Evolutionary conservation across 169 alveolate species (phyloP).

Genomic region (Perkinsus olseni): DNA sequence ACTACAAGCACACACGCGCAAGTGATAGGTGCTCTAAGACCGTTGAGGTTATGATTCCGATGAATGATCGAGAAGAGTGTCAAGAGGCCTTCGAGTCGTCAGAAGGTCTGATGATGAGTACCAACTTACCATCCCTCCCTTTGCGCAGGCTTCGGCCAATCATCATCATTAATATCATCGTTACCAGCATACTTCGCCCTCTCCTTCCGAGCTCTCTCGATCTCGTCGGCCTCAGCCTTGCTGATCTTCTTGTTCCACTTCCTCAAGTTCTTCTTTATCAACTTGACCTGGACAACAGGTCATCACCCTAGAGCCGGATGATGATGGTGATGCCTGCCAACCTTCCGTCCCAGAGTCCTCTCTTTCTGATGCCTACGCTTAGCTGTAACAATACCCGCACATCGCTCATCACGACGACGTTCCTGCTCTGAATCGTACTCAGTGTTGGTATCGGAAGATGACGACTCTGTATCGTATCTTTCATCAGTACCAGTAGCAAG

Average conservation of each 20-base stretch:
- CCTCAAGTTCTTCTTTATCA: not conserved
- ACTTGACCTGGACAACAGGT: not conserved
- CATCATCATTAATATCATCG: not conserved
- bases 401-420: not conserved
- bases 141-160: too few relatives aligned
- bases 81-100: too few relatives aligned
- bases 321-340: not conserved
- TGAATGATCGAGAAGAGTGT: too few relatives aligned
- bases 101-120: too few relatives aligned
- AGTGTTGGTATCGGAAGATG: not conserved
- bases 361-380: not conserved
- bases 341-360: not conserved
- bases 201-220: not conserved
- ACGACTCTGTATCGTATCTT: not conserved
- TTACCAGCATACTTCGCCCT: not conserved
- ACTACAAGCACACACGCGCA: too few relatives aligned
- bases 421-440: not conserved
- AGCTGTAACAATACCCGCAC: not conserved
- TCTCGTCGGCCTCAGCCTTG: not conserved
- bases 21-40: too few relatives aligned
- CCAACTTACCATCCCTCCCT: too few relatives aligned
- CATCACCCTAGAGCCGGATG: not conserved
- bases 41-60: too few relatives aligned
- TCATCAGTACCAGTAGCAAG: not conserved
- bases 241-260: not conserved